Evolutionary conservation across 2,329 filamentous ascomycete species (phyloP), one percentile per base, ranked within the genome.

Genomic region (Hypoxylon sp.): DNA sequence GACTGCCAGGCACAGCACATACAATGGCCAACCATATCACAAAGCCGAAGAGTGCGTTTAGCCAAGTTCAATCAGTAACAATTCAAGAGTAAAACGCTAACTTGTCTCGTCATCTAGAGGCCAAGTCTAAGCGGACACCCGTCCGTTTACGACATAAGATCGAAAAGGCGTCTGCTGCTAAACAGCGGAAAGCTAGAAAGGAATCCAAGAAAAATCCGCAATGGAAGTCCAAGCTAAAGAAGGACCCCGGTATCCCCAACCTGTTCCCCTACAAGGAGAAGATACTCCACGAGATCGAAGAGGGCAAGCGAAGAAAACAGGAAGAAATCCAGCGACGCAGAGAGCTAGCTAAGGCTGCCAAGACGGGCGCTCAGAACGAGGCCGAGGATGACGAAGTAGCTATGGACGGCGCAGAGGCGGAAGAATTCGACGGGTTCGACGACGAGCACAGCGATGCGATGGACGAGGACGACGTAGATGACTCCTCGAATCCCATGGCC

Each of bases 181-280:
- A 99, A 81, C 92, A 97, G 78, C 87, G 88, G 73, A 99, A 99
- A 78, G 80, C 87, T 61, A 89, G 88, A 72, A 98, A 97, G 82
- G 82, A 87, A 54, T 92, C 90, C 53, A 98, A 97, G 81, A 92
- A 96, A 86, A 97, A 97, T 75, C 94, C 95, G 27, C 87, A 97
- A 91, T 98, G 95, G 92, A 87, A 90, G 68, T 93, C 92, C 58
- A 91, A 92, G 75, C 75, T 97, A 67, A 98, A 97, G 85, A 99
- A 98, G 80, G 95, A 99, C 70, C 95, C 94, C 20, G 95, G 95
- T 45, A 97, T 99, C 62, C 95, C 95, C 35, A 99, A 98, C 73
- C 79, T 97, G 29, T 99, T 97, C 79, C 95, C 95, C 0, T 97
- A 95, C 83, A 99, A 99, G 80, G 93, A 97, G 75, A 93, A 90